Evolutionary conservation across 768 basidiomycete genomes (phyloP).

Genomic region (Suillus subluteus): DNA sequence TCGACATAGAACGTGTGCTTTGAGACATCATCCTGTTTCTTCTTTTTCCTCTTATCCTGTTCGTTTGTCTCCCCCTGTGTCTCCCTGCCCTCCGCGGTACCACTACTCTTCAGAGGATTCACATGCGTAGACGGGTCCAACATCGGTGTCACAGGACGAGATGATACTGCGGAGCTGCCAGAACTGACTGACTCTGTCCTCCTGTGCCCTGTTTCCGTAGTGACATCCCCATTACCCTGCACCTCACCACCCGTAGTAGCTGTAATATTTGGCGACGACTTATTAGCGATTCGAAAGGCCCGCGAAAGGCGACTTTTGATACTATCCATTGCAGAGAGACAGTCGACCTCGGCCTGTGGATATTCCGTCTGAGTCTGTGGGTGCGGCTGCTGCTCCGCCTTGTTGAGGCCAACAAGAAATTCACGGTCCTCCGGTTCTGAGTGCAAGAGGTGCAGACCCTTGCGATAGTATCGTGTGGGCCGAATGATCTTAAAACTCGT

Average conservation of each 20-base stretch:
- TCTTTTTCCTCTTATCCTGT: conserved; percentile 50
- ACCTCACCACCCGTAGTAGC: conserved; percentile 8
- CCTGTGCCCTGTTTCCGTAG: conserved; percentile 10
- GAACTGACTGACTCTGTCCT: conserved; percentile 29
- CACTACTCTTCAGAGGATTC: conserved; percentile 49
- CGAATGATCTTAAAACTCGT: conserved; percentile 86
- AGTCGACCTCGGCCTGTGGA: conserved; percentile 36
- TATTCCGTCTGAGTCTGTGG: conserved; percentile 17
- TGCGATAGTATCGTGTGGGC: conserved; percentile 88
- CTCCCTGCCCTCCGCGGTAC: conserved; percentile 22
- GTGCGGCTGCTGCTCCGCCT: conserved; percentile 17
- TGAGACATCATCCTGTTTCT: conserved; percentile 65
- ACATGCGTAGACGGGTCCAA: conserved; percentile 81
- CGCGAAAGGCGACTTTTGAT: conserved; percentile 51
- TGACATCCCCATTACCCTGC: conserved; percentile 5
- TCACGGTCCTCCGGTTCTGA: conserved; percentile 33
- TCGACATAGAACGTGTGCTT: conserved; percentile 94
- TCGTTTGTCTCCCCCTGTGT: conserved; percentile 29
- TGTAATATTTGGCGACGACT: conserved; percentile 21
- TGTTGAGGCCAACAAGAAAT: conserved; percentile 26
- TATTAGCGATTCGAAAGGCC: conserved; percentile 42
- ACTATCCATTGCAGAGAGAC: conserved; percentile 49
- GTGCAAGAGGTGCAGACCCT: conserved; percentile 74
- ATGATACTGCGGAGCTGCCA: conserved; percentile 41
- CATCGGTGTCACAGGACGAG: conserved; percentile 56